Percentiles rank a stretch among this genome's conserved stretches.
phyloP scores from a whole-genome alignment of 495 filamentous ascomycete species.

The Penicillium canariense region DNA sequence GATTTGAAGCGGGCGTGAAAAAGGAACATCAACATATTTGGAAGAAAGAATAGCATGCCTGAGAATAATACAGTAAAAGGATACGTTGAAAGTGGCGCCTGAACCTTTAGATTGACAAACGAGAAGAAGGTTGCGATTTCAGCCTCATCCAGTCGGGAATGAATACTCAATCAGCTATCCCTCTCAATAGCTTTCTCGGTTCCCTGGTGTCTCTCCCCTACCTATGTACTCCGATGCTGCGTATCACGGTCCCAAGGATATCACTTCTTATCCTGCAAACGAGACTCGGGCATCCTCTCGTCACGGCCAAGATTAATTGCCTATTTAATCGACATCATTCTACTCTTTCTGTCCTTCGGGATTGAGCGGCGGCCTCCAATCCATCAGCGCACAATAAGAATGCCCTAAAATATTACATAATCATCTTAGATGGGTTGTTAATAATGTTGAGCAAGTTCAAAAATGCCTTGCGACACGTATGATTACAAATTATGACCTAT shows the following conservation, averaged over 20 bases:
- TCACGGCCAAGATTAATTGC: background rate
- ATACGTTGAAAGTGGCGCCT: too few relatives aligned
- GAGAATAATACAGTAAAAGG: too few relatives aligned
- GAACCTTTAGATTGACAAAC: too few relatives aligned
- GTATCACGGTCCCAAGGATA: background rate
- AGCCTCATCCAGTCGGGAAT: background rate
- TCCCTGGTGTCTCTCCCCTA: background rate
- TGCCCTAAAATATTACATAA: too few relatives aligned
- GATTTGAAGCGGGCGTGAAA: too few relatives aligned
- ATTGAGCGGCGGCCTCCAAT: too few relatives aligned
- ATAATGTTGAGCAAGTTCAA: background rate
- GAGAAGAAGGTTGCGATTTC: too few relatives aligned
- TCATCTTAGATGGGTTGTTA: too few relatives aligned
- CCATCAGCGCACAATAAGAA: too few relatives aligned
- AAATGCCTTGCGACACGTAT: background rate
- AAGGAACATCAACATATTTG: background rate
- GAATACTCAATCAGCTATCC: background rate
- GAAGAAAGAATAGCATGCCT: too few relatives aligned
- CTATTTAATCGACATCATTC: background rate
- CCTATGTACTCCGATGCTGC: background rate
- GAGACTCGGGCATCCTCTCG: background rate
- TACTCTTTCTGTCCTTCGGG: too few relatives aligned
- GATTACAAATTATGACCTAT: background rate
- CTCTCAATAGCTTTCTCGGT: background rate
- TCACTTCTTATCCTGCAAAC: background rate